A percentile compares a stretch with the other conserved stretches of the same genome.
These are phyloP conservation scores for Neurospora sp. DNA, from an alignment of 495 filamentous ascomycete genomes.

Conservation along the genomic window DNA sequence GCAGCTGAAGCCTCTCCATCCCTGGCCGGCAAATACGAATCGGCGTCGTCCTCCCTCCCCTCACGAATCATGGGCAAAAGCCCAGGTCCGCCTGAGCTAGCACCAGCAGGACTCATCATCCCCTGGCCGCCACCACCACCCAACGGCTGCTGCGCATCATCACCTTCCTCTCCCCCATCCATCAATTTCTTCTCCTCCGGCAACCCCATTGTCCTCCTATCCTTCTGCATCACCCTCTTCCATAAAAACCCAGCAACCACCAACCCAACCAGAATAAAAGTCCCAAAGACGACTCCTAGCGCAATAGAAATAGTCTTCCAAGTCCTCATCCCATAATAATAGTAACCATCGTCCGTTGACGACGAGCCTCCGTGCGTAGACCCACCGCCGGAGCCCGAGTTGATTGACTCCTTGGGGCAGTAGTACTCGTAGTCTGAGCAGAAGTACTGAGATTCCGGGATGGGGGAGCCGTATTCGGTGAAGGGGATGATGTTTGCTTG, in stretches of 20 bases:
- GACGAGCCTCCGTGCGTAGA: not conserved
- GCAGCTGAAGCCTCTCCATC: not conserved
- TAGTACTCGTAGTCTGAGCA: not conserved
- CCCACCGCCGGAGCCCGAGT: not conserved
- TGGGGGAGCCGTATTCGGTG: slow-evolving; percentile 11
- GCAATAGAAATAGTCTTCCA: not conserved
- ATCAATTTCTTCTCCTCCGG: not conserved
- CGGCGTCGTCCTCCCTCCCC: not conserved
- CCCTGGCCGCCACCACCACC: too few species aligned
- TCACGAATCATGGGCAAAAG: not conserved
- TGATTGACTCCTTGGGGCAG: not conserved
- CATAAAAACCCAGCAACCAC: not conserved
- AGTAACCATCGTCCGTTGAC: not conserved
- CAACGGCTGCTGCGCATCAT: too few species aligned
- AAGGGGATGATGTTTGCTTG: slow-evolving; percentile 23
- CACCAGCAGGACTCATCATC: too few species aligned
- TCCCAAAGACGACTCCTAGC: not conserved
- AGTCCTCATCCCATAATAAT: not conserved
- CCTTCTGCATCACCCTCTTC: not conserved
- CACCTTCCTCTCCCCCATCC: not conserved
- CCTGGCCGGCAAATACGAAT: not conserved
- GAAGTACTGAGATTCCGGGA: slow-evolving; percentile 16
- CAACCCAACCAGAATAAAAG: not conserved
- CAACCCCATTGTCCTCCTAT: not conserved
- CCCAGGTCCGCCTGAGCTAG: not conserved